Conservation (phyloP, 163 green algal genomes). For the Scenedesmus sp. region DNA sequence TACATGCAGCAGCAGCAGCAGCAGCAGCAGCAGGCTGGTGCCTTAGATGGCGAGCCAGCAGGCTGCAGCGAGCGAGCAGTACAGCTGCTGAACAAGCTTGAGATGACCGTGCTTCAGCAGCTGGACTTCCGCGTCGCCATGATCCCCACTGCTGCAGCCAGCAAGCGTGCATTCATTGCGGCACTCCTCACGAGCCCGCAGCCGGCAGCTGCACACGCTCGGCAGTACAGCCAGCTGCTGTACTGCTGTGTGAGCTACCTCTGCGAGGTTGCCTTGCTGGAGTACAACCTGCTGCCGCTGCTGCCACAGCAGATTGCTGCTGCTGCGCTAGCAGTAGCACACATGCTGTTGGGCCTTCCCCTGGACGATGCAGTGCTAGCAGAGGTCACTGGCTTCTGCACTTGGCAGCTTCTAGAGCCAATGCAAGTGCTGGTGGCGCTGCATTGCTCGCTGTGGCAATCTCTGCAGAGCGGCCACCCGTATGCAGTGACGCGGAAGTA, state of each 20-base stretch:
- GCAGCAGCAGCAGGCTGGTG: background rate
- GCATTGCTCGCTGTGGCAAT: background rate
- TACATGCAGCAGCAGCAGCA: background rate
- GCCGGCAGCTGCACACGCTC: background rate
- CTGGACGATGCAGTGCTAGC: background rate
- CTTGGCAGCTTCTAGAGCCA: background rate
- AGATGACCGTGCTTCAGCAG: background rate
- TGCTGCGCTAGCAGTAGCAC: background rate
- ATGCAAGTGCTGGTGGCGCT: constrained; percentile 10
- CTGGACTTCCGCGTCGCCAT: constrained; percentile 11
- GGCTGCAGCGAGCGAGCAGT: background rate
- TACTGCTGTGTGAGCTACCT: background rate
- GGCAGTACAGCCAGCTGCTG: constrained; percentile 23
- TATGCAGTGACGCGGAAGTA: constrained; percentile 28
- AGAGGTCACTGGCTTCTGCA: background rate
- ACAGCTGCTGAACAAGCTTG: constrained; percentile 27
- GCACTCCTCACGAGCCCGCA: background rate
- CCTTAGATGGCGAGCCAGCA: background rate
- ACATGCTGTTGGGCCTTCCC: background rate
- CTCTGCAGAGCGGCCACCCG: background rate
- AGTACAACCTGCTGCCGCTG: constrained; percentile 24
- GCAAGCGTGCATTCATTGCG: background rate
- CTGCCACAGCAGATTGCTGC: background rate
- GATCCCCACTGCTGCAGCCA: background rate
- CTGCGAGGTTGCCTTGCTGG: constrained; percentile 17